A percentile compares a stretch with the other conserved stretches of the same genome.
These are phyloP conservation scores for Suillus occidentalis DNA, from an alignment of 768 basidiomycete species.

Conservation along the genomic window DNA sequence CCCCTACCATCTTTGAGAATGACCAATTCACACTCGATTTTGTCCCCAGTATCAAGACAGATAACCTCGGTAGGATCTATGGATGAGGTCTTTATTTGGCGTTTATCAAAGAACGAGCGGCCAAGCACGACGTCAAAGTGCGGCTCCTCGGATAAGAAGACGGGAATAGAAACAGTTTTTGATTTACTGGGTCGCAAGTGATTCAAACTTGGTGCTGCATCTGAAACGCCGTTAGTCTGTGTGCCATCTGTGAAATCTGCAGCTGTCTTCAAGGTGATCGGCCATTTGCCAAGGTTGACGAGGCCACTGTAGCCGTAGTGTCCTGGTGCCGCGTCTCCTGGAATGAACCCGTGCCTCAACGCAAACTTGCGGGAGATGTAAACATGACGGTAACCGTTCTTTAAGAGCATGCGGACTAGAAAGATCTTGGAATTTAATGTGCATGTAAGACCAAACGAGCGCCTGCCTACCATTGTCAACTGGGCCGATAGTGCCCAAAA, in stretches of 20 bases:
- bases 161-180: constrained; percentile 51
- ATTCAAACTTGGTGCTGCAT: background rate
- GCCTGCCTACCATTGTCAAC: constrained; percentile 70
- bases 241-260: constrained; percentile 12
- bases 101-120: constrained; percentile 77
- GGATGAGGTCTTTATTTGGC: constrained; percentile 79
- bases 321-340: constrained; percentile 82
- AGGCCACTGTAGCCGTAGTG: constrained; percentile 92
- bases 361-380: constrained; percentile 97
- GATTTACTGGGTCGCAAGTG: constrained; percentile 21
- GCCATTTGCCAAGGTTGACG: constrained; percentile 83
- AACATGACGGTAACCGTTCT: constrained; percentile 88
- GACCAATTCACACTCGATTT: constrained; percentile 88
- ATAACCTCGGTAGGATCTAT: constrained; percentile 88
- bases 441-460: background rate
- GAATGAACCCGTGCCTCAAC: constrained; percentile 82
- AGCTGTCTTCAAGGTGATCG: constrained; percentile 62
- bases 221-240: constrained; percentile 1
- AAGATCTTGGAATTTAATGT: background rate
- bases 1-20: constrained; percentile 90
- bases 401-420: constrained; percentile 89
- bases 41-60: constrained; percentile 91
- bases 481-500: constrained; percentile 89
- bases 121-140: constrained; percentile 97
- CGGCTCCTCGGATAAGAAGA: constrained; percentile 91